phyloP scores from a whole-genome alignment of 1,284 basidiomycete genomes.

The Microbotryum lychnidis-dioicae region DNA sequence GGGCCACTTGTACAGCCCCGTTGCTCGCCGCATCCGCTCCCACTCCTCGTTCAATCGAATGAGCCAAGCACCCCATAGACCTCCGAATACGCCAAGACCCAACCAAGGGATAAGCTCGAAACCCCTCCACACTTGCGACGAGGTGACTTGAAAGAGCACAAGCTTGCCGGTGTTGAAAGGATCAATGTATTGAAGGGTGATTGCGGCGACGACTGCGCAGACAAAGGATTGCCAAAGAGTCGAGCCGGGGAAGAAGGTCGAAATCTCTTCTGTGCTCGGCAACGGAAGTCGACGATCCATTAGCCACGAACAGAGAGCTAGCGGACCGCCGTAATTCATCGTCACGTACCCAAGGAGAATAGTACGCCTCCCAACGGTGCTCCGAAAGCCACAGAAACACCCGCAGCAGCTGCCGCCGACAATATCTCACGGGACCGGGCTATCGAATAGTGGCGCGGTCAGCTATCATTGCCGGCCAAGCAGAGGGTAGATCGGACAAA shows the following conservation, averaged over 20 bases:
- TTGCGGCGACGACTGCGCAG: constrained; percentile 77
- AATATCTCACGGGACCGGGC: constrained; percentile 84
- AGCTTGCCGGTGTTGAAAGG: constrained; percentile 68
- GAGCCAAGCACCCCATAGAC: constrained; percentile 88
- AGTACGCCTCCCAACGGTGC: constrained; percentile 88
- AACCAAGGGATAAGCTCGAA: constrained; percentile 36
- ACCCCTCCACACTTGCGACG: constrained; percentile 54
- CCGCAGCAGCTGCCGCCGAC: constrained; percentile 75
- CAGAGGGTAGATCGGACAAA: background rate
- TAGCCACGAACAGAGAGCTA: background rate
- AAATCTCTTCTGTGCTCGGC: constrained; percentile 55
- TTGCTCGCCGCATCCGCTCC: constrained; percentile 43
- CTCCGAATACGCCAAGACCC: constrained; percentile 45
- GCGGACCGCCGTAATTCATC: background rate
- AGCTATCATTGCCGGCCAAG: background rate
- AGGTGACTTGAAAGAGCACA: constrained; percentile 80
- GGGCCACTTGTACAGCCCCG: constrained; percentile 60
- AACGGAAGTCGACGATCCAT: background rate
- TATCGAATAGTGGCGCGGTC: constrained; percentile 34
- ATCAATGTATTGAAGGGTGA: constrained; percentile 61
- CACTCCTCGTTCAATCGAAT: constrained; percentile 81
- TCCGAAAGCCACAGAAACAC: constrained; percentile 58
- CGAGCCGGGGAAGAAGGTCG: constrained; percentile 73
- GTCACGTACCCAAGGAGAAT: constrained; percentile 55
- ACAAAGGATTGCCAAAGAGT: constrained; percentile 59